A percentile compares a stretch with the other conserved stretches of the same genome.
Evolutionary conservation across 2,329 filamentous ascomycete species (phyloP).

Genomic region (Microcyclospora tardicrescens): DNA sequence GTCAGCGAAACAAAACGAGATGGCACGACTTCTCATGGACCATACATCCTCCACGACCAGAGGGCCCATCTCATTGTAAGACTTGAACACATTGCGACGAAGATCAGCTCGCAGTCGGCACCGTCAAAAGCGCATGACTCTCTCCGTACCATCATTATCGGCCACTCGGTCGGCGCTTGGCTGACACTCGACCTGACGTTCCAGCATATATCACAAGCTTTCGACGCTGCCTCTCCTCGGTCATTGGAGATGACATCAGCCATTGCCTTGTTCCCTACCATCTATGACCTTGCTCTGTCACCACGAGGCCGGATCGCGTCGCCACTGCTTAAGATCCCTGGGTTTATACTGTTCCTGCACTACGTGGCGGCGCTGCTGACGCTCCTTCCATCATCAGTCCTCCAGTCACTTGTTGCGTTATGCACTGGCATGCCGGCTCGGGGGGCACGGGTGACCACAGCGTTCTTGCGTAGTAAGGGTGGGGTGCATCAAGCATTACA

Average conservation of each 20-base stretch:
- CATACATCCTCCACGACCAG: constrained; percentile 36
- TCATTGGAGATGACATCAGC: constrained; percentile 14
- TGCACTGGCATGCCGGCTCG: constrained; percentile 32
- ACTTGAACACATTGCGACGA: constrained; percentile 18
- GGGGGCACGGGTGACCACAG: constrained; percentile 36
- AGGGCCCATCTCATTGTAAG: constrained; percentile 35
- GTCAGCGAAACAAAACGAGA: neutral
- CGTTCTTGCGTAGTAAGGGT: constrained; percentile 35
- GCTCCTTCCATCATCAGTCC: constrained; percentile 27
- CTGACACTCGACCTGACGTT: constrained; percentile 28
- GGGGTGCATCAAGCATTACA: constrained; percentile 44
- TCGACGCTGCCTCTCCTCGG: neutral
- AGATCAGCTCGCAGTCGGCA: neutral
- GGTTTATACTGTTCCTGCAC: constrained; percentile 24
- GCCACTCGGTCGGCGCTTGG: constrained; percentile 36
- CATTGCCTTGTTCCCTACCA: constrained; percentile 34
- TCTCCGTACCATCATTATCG: constrained; percentile 27
- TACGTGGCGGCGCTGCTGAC: constrained; percentile 28
- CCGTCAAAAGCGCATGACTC: constrained; percentile 5
- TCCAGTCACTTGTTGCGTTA: constrained; percentile 30
- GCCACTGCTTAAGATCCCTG: constrained; percentile 16
- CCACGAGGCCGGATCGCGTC: constrained; percentile 22
- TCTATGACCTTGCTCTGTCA: constrained; percentile 34
- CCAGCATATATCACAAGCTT: constrained; percentile 7
- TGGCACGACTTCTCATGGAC: constrained; percentile 4